These are phyloP conservation scores for Celoporthe dispersa DNA, from an alignment of 2,329 filamentous ascomycete species.

Conservation along the genomic window DNA sequence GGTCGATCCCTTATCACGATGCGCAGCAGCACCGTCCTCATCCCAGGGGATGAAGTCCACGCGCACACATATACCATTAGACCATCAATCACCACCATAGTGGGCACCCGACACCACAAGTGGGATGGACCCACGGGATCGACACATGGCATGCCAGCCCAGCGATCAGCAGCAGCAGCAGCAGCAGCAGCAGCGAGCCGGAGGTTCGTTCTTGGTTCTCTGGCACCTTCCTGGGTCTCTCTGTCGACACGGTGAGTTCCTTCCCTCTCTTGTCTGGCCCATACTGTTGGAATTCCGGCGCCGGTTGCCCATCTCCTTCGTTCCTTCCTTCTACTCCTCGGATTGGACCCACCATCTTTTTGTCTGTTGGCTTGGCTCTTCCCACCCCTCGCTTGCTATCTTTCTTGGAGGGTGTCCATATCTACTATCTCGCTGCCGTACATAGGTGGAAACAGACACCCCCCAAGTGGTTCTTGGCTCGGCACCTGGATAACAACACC, in stretches of 20 bases:
- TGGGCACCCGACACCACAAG: background rate
- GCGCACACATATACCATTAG: background rate
- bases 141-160: conserved; percentile 10
- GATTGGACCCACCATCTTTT: background rate
- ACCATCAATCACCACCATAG: background rate
- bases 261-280: background rate
- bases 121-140: background rate
- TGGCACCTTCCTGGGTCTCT: background rate
- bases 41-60: background rate
- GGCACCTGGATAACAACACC: background rate
- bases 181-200: too few species aligned
- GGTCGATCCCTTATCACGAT: background rate
- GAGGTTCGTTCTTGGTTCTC: background rate
- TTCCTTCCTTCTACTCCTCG: background rate
- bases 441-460: background rate
- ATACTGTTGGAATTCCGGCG: background rate
- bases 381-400: background rate
- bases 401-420: background rate
- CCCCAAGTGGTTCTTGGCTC: background rate
- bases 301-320: background rate
- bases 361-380: background rate
- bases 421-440: background rate
- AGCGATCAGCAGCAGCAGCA: background rate
- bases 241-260: background rate
- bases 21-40: too few species aligned